Percentiles rank a stretch among this genome's conserved stretches.
Conservation (phyloP, 345 rosid species). For the Rubroshorea leprosula region DNA sequence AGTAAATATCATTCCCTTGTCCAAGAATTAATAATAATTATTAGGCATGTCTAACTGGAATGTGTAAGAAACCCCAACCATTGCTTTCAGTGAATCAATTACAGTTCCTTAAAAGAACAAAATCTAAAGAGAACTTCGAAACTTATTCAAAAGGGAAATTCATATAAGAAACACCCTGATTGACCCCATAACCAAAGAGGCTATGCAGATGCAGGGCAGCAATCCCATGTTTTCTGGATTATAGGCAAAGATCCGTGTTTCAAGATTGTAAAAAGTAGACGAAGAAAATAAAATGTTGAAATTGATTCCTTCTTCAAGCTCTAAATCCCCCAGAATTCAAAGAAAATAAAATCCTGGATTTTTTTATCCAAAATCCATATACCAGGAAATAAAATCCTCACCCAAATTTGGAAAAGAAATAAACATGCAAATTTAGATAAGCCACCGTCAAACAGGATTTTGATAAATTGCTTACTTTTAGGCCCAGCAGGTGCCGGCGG, state of each 20-base stretch:
- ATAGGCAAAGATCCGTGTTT: not conserved
- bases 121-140: too few species aligned
- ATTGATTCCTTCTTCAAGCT: not conserved
- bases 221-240: too few species aligned
- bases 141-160: too few species aligned
- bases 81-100: too few species aligned
- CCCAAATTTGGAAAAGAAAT: not conserved
- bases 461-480: constrained; percentile 31
- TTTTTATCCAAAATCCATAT: not conserved
- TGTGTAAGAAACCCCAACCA: too few species aligned
- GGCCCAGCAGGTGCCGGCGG: constrained; percentile 18
- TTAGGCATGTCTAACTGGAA: not conserved
- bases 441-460: not conserved
- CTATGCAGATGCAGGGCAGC: too few species aligned
- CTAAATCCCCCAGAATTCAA: not conserved
- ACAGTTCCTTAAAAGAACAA: too few species aligned
- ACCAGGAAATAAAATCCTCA: not conserved
- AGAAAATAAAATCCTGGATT: not conserved
- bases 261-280: not conserved
- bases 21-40: not conserved
- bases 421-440: too few species aligned
- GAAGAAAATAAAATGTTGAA: too few species aligned
- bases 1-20: not conserved
- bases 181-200: not conserved
- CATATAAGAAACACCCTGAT: not conserved